Conservation (phyloP, 345 rosid genomes). For the Stellera chamaejasme region DNA sequence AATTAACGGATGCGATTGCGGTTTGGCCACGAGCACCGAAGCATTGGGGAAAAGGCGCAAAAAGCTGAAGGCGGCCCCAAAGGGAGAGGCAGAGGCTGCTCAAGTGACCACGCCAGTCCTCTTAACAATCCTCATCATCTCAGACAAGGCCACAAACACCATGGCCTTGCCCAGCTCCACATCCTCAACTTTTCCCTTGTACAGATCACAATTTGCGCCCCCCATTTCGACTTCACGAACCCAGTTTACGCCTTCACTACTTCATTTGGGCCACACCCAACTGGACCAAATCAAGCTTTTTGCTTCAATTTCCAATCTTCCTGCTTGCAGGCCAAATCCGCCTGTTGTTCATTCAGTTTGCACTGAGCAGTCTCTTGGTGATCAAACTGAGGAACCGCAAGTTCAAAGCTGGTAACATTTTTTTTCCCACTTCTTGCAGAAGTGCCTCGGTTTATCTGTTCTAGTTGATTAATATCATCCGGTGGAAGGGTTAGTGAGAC, state of each 20-base stretch:
- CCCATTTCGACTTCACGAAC: conserved; percentile 13
- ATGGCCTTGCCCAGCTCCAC: conserved; percentile 22
- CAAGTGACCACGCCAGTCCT: neutral
- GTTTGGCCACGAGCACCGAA: neutral
- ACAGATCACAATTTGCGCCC: conserved; percentile 18
- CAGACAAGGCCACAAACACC: neutral
- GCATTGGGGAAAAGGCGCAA: too few species aligned
- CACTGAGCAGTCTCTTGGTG: conserved; percentile 13
- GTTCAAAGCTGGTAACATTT: conserved; percentile 40
- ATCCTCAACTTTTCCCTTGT: conserved; percentile 21
- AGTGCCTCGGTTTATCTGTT: neutral
- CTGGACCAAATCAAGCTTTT: conserved; percentile 15
- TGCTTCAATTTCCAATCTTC: conserved; percentile 6
- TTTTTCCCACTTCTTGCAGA: neutral
- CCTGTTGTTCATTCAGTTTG: conserved; percentile 17
- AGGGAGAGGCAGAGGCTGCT: neutral
- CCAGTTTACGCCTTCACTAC: conserved; percentile 6
- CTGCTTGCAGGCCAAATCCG: conserved; percentile 14
- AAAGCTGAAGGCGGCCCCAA: too few species aligned
- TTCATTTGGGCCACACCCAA: conserved; percentile 11
- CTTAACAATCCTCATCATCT: neutral
- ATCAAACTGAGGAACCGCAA: conserved; percentile 18
- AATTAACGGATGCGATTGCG: neutral
- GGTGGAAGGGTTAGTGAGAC: neutral
- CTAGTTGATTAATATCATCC: neutral